Evolutionary conservation across 495 filamentous ascomycete genomes (phyloP).

Genomic region (Jackrogersella minutella): DNA sequence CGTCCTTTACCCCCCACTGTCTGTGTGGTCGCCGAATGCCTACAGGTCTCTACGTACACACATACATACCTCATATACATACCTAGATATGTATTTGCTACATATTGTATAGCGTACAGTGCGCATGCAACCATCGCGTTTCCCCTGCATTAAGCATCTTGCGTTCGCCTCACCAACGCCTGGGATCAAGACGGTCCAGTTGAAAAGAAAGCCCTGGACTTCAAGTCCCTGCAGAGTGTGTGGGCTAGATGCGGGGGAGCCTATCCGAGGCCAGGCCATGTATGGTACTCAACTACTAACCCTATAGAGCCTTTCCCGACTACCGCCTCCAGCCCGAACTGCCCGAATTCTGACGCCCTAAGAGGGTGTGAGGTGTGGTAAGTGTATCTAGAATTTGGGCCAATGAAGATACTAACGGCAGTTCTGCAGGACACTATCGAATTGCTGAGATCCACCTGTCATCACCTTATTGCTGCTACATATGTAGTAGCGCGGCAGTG

Average conservation of each 20-base stretch:
- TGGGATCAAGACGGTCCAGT: conserved; percentile 23
- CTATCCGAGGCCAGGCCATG: conserved; percentile 17
- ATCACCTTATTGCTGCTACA: conserved; percentile 15
- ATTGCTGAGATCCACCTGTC: conserved; percentile 10
- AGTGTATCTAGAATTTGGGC: not conserved
- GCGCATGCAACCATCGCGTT: conserved; percentile 15
- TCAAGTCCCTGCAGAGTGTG: conserved; percentile 9
- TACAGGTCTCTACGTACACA: not conserved
- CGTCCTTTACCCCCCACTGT: conserved; percentile 7
- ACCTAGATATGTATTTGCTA: not conserved
- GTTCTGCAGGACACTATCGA: conserved; percentile 6
- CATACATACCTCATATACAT: not conserved
- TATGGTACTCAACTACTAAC: conserved; percentile 13
- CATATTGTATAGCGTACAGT: conserved; percentile 9
- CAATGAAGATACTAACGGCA: conserved; percentile 13
- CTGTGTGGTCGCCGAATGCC: conserved; percentile 18
- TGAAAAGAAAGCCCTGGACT: conserved; percentile 17
- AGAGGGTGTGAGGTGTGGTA: not conserved
- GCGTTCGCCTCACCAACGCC: conserved; percentile 24
- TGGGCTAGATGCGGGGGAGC: conserved; percentile 29
- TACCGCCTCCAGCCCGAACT: conserved; percentile 5
- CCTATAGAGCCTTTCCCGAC: conserved; percentile 10
- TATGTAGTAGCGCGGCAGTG: conserved; percentile 4
- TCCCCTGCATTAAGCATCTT: conserved; percentile 34
- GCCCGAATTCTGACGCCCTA: not conserved